Percentiles rank a stretch among this genome's conserved stretches.
phyloP scores from a whole-genome alignment of 768 basidiomycete genomes.

The Leccinum uliginosum region DNA sequence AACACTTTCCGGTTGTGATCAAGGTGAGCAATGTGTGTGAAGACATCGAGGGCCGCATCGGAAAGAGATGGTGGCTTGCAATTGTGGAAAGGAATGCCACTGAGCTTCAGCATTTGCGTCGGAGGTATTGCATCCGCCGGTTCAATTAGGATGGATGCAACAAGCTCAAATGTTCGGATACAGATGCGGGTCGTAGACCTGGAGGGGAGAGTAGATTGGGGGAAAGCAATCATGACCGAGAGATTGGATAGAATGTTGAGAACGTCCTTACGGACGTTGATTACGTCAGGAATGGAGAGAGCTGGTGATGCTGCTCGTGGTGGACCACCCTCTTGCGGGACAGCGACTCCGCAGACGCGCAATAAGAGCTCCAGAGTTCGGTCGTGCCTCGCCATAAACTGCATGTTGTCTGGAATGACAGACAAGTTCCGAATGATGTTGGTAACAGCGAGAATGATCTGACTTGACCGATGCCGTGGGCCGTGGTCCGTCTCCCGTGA shows the following conservation, averaged over 20 bases:
- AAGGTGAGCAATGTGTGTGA: conserved; percentile 69
- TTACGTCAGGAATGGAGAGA: conserved; percentile 67
- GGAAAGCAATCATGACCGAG: conserved; percentile 47
- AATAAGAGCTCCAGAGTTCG: conserved; percentile 64
- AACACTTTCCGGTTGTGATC: conserved; percentile 80
- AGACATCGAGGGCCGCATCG: conserved; percentile 79
- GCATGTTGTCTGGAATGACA: conserved; percentile 65
- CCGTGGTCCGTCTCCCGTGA: conserved; percentile 46
- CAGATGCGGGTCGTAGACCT: conserved; percentile 45
- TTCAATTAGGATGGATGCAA: conserved; percentile 75
- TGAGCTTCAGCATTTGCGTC: conserved; percentile 50
- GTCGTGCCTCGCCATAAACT: conserved; percentile 60
- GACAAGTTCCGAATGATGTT: conserved; percentile 88
- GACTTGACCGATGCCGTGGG: conserved; percentile 58
- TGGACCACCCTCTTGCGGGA: conserved; percentile 28
- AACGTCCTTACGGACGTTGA: conserved; percentile 73
- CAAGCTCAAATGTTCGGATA: conserved; percentile 56
- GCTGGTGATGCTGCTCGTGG: conserved; percentile 46
- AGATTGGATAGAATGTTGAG: conserved; percentile 66
- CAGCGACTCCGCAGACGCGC: conserved; percentile 57
- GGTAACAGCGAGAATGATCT: conserved; percentile 61
- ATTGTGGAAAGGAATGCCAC: conserved; percentile 39
- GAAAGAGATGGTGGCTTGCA: conserved; percentile 56
- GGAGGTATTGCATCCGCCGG: conserved; percentile 63
- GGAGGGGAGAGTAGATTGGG: conserved; percentile 36